phyloP scores from a whole-genome alignment of 75 land plant species.

The Azolla pinnata region DNA sequence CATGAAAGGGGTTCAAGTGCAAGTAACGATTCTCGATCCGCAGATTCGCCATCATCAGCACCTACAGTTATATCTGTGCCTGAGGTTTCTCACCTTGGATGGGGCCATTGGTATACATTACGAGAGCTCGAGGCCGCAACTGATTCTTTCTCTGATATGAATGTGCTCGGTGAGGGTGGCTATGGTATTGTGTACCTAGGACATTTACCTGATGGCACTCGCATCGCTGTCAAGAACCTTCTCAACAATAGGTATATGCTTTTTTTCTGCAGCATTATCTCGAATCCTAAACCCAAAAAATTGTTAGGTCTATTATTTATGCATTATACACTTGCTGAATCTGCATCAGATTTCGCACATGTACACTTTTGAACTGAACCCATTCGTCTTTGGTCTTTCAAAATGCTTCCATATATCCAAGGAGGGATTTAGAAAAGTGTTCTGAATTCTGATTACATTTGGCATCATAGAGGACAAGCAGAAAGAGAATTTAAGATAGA shows the following conservation, averaged over 20 bases:
- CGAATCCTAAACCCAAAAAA: neutral
- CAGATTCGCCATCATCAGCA: constrained; percentile 27
- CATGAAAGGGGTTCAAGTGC: constrained; percentile 19
- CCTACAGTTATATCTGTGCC: constrained; percentile 25
- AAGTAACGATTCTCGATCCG: constrained; percentile 18
- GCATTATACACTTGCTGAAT: neutral
- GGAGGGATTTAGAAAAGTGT: neutral
- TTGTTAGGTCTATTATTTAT: neutral
- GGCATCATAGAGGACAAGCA: constrained; percentile 54
- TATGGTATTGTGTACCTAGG: constrained; percentile 66
- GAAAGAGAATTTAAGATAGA: constrained; percentile 81
- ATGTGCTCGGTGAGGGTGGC: constrained; percentile 78
- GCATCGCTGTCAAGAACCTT: constrained; percentile 57
- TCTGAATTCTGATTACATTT: neutral
- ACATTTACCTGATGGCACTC: constrained; percentile 39
- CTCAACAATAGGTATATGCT: constrained; percentile 50
- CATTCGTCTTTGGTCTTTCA: neutral
- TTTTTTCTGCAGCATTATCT: neutral
- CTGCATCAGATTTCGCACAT: neutral
- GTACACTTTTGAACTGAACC: neutral
- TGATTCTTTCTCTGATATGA: constrained; percentile 35
- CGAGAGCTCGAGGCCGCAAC: constrained; percentile 57
- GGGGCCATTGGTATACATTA: constrained; percentile 71
- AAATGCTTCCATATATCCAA: too few species aligned
- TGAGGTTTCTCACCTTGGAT: constrained; percentile 53